phyloP scores from a whole-genome alignment of 139 green algal genomes.

The Micractinium conductrix region DNA sequence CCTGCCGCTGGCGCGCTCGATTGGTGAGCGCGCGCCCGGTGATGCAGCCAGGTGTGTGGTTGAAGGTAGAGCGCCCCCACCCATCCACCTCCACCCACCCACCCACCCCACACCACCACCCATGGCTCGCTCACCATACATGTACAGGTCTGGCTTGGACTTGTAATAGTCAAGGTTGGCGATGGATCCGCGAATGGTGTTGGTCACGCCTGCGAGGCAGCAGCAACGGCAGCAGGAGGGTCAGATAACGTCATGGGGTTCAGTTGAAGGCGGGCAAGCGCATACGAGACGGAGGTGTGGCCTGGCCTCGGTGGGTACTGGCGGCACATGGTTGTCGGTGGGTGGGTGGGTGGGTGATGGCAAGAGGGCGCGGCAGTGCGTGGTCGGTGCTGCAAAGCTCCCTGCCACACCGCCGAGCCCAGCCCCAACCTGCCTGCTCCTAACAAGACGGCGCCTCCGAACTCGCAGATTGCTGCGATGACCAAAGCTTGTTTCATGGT shows the following conservation, averaged over 20 bases:
- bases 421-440: background rate
- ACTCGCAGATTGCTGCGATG: slow-evolving; percentile 51
- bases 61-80: background rate
- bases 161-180: slow-evolving; percentile 44
- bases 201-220: slow-evolving; percentile 46
- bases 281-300: background rate
- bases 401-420: background rate
- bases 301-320: too few relatives aligned
- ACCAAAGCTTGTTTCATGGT: slow-evolving; percentile 47
- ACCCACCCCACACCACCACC: background rate
- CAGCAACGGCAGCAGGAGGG: background rate
- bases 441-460: slow-evolving; percentile 16
- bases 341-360: background rate
- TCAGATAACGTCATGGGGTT: background rate
- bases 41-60: background rate
- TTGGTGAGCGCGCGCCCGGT: background rate
- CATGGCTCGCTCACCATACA: slow-evolving; percentile 69
- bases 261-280: background rate
- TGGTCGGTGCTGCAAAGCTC: background rate
- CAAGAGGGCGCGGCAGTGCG: background rate
- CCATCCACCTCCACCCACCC: background rate
- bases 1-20: background rate
- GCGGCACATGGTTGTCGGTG: background rate
- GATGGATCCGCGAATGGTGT: slow-evolving; percentile 54
- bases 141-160: slow-evolving; percentile 52